Conservation (phyloP, 2,329 filamentous ascomycete genomes). For the Trichoderma sp. region DNA sequence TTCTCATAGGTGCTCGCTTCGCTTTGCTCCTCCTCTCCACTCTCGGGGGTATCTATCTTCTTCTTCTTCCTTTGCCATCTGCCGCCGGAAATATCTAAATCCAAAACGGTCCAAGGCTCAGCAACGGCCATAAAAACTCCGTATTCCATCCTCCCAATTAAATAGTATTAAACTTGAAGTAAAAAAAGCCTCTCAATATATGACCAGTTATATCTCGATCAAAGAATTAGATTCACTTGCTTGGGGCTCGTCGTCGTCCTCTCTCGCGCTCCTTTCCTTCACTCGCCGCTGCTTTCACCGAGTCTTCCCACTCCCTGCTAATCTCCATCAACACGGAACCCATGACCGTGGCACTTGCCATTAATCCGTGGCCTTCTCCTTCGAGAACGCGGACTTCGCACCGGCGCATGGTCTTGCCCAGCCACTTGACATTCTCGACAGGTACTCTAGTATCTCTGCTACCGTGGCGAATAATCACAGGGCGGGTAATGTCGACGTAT, state of each 20-base stretch:
- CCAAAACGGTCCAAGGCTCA: neutral
- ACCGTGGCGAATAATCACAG: slow-evolving; percentile 93
- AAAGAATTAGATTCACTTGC: slow-evolving; percentile 19
- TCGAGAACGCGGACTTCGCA: slow-evolving; percentile 91
- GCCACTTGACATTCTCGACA: slow-evolving; percentile 92
- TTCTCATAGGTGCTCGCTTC: neutral
- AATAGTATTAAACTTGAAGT: neutral
- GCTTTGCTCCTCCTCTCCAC: neutral
- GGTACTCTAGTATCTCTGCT: slow-evolving; percentile 88
- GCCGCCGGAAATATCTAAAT: neutral
- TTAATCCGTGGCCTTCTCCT: slow-evolving; percentile 90
- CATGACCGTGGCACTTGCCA: slow-evolving; percentile 95
- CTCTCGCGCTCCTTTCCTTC: slow-evolving; percentile 40
- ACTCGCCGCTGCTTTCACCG: slow-evolving; percentile 63
- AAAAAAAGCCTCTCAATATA: neutral
- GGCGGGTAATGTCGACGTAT: slow-evolving; percentile 91
- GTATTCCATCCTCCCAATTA: neutral
- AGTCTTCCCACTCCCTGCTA: slow-evolving; percentile 89
- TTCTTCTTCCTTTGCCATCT: slow-evolving; percentile 5
- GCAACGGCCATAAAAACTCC: neutral
- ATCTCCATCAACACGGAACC: slow-evolving; percentile 93
- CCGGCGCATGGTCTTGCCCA: slow-evolving; percentile 88
- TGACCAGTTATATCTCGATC: neutral
- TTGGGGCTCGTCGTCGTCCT: slow-evolving; percentile 32
- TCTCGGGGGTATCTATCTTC: slow-evolving; percentile 3